Percentiles rank a stretch among this genome's conserved stretches.
Evolutionary conservation across 495 filamentous ascomycete genomes (phyloP).

Genomic region (Filosporella fistucella): DNA sequence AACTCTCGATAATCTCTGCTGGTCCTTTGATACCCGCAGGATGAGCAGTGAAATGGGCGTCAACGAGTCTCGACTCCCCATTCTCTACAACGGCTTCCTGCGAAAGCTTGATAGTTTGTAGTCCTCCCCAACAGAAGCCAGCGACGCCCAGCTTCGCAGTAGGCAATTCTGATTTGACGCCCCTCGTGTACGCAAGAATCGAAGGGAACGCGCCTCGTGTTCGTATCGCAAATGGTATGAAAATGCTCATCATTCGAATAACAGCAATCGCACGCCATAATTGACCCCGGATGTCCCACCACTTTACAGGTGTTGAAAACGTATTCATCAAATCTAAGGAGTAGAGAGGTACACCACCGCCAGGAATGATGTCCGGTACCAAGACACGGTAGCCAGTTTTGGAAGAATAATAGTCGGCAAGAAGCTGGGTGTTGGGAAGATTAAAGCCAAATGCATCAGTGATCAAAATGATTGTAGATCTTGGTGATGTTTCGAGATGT

Average conservation of each 20-base stretch:
- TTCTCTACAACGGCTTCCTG: constrained; percentile 20
- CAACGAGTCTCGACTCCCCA: constrained; percentile 25
- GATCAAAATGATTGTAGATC: constrained; percentile 1
- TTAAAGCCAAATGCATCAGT: constrained; percentile 10
- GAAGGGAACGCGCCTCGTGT: not conserved
- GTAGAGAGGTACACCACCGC: not conserved
- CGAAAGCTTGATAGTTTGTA: constrained; percentile 1
- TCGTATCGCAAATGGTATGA: not conserved
- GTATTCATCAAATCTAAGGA: not conserved
- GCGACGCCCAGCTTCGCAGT: not conserved
- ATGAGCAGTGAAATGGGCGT: constrained; percentile 20
- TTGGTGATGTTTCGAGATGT: not conserved
- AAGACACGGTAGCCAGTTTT: not conserved
- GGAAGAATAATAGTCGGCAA: not conserved
- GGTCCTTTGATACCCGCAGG: not conserved
- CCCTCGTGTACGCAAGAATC: not conserved
- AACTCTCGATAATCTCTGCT: constrained; percentile 6
- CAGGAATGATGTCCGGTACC: constrained; percentile 3
- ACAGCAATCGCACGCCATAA: not conserved
- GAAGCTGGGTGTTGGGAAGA: not conserved
- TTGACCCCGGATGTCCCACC: constrained; percentile 2
- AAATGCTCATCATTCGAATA: not conserved
- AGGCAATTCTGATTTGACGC: not conserved
- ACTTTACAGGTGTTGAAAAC: not conserved
- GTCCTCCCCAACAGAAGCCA: constrained; percentile 8